A percentile compares a stretch with the other conserved stretches of the same genome.
These are phyloP conservation scores for Lippia alba DNA, from an alignment of 305 asterid species.

Conservation along the genomic window DNA sequence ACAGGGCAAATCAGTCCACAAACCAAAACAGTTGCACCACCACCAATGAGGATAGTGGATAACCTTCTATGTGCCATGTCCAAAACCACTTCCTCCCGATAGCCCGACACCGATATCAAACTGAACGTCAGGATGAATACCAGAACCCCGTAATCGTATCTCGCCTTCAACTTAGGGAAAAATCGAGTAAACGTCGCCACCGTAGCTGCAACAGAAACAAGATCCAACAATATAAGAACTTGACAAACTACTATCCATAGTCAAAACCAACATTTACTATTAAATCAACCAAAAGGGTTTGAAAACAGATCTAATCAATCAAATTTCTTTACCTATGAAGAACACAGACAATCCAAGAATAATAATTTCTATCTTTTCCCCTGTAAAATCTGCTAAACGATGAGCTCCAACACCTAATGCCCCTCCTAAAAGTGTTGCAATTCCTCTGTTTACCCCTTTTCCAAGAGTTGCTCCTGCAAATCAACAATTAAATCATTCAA, in stretches of 20 bases:
- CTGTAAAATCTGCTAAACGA: slow-evolving; percentile 42
- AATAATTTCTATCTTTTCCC: slow-evolving; percentile 35
- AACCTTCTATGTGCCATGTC: slow-evolving; percentile 48
- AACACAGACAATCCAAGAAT: slow-evolving; percentile 41
- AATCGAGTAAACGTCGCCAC: slow-evolving; percentile 49
- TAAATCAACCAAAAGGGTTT: not conserved
- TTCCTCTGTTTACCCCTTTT: slow-evolving; percentile 45
- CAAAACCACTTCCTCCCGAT: slow-evolving; percentile 47
- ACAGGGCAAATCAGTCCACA: slow-evolving; percentile 50
- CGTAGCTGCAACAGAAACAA: slow-evolving; percentile 38
- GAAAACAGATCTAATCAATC: not conserved
- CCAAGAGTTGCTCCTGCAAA: slow-evolving; percentile 53
- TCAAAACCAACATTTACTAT: not conserved
- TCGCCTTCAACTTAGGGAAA: slow-evolving; percentile 54
- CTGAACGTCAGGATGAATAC: slow-evolving; percentile 62
- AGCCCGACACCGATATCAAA: slow-evolving; percentile 56
- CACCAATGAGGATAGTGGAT: slow-evolving; percentile 56
- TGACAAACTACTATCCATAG: too few relatives aligned
- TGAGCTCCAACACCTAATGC: slow-evolving; percentile 46
- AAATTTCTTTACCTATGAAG: slow-evolving; percentile 38
- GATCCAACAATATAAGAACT: not conserved
- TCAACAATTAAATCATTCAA: not conserved
- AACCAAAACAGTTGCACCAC: slow-evolving; percentile 40
- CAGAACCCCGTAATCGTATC: slow-evolving; percentile 60
- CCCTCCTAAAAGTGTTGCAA: slow-evolving; percentile 46